Evolutionary conservation across 192 early-diverging fungal species (phyloP).

Genomic region (Gonapodya prolifera): DNA sequence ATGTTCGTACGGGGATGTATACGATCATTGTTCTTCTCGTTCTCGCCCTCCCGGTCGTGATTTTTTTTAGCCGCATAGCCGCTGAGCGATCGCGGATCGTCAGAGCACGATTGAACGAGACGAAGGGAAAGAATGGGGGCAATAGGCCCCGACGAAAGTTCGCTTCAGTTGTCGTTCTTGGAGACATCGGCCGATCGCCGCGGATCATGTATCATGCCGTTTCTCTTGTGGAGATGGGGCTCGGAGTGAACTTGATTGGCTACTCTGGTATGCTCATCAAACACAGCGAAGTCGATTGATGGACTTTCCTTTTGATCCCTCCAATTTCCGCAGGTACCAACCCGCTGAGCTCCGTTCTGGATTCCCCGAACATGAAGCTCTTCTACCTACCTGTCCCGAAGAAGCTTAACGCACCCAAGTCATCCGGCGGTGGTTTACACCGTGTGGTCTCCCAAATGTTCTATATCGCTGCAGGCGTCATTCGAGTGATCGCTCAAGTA

Average conservation of each 20-base stretch:
- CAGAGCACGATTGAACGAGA: too few species aligned
- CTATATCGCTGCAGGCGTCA: slow-evolving; percentile 55
- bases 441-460: slow-evolving; percentile 24
- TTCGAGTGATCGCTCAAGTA: slow-evolving; percentile 51
- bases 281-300: neutral
- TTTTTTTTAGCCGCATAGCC: too few species aligned
- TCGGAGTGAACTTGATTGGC: slow-evolving; percentile 69
- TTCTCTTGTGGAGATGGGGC: slow-evolving; percentile 52
- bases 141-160: too few species aligned
- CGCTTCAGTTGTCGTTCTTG: slow-evolving; percentile 44
- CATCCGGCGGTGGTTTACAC: neutral
- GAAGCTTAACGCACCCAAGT: slow-evolving; percentile 16
- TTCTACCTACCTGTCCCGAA: slow-evolving; percentile 11
- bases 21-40: too few species aligned
- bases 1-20: too few species aligned
- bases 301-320: neutral
- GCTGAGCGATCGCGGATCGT: too few species aligned
- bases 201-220: slow-evolving; percentile 87
- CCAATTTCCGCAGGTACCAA: neutral
- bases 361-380: slow-evolving; percentile 11
- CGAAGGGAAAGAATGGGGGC: too few species aligned
- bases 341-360: neutral
- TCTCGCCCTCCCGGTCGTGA: too few species aligned
- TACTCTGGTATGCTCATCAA: slow-evolving; percentile 42
- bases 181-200: slow-evolving; percentile 75